Evolutionary conservation across 257 asterid species (phyloP).

Genomic region (Fraxinus pennsylvanica): DNA sequence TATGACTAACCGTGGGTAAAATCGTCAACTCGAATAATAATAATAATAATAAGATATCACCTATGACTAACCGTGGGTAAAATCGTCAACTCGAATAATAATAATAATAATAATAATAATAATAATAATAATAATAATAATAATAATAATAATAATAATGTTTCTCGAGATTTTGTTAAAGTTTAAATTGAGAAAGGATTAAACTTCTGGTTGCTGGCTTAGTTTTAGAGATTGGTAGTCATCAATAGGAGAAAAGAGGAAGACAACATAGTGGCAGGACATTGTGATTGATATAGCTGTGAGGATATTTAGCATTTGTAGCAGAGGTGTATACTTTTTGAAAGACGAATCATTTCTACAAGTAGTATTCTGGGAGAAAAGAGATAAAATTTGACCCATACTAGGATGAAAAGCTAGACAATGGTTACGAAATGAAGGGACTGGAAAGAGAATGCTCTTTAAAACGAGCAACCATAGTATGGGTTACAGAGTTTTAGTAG

Average conservation of each 20-base stretch:
- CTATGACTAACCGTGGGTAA: no score
- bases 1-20: no score
- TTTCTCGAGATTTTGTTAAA: background rate
- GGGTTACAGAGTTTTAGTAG: conserved; percentile 10
- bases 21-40: no score
- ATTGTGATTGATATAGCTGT: background rate
- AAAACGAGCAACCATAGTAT: background rate
- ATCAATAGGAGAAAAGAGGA: background rate
- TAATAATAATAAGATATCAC: no score
- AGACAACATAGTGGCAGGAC: background rate
- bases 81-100: no score
- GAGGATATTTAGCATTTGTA: background rate
- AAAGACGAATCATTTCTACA: background rate
- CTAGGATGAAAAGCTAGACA: background rate
- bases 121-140: no score
- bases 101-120: no score
- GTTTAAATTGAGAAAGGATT: background rate
- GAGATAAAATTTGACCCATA: background rate
- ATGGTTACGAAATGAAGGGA: background rate
- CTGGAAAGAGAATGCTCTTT: background rate
- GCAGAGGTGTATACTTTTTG: background rate
- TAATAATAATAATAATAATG: background rate
- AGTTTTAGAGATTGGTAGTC: background rate
- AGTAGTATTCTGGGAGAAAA: background rate
- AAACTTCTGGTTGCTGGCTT: background rate